Evolutionary conservation across 139 green algal species (phyloP).

Genomic region (Chlorella sp.): DNA sequence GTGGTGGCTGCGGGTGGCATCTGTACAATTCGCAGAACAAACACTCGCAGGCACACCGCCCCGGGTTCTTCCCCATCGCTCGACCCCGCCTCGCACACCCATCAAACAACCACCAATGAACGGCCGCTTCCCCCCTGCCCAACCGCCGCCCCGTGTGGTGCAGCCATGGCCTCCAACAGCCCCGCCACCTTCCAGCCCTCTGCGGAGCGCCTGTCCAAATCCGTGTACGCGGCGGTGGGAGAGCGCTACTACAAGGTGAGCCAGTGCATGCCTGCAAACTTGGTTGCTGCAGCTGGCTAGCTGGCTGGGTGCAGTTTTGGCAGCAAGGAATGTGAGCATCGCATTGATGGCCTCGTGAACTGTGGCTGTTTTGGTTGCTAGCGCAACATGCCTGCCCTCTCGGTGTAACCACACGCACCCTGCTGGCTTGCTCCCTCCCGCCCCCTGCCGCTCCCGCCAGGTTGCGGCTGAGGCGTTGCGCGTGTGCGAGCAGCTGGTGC

Average conservation of each 20-base stretch:
- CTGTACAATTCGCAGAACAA: neutral
- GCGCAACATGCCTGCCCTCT: neutral
- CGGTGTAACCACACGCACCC: too few species aligned
- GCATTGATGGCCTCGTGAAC: too few species aligned
- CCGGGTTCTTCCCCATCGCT: neutral
- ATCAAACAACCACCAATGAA: neutral
- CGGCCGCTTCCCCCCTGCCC: neutral
- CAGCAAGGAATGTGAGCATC: too few species aligned
- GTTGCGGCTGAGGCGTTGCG: conserved; percentile 88
- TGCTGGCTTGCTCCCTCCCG: neutral
- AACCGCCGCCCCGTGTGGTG: neutral
- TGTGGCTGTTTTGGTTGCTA: neutral
- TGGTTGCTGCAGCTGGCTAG: too few species aligned
- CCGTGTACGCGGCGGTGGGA: conserved; percentile 57
- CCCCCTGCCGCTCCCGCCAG: conserved; percentile 20
- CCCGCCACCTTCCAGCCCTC: conserved; percentile 45
- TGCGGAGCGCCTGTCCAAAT: conserved; percentile 58
- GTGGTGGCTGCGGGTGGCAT: neutral
- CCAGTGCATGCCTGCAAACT: too few species aligned
- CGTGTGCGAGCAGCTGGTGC: conserved; percentile 79
- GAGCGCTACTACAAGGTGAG: conserved; percentile 94
- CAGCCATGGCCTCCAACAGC: conserved; percentile 26
- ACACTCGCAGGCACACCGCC: too few species aligned
- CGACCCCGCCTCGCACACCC: conserved; percentile 31
- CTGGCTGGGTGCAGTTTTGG: too few species aligned